Evolutionary conservation across 768 basidiomycete genomes (phyloP).

Genomic region (Trametes coccinea): DNA sequence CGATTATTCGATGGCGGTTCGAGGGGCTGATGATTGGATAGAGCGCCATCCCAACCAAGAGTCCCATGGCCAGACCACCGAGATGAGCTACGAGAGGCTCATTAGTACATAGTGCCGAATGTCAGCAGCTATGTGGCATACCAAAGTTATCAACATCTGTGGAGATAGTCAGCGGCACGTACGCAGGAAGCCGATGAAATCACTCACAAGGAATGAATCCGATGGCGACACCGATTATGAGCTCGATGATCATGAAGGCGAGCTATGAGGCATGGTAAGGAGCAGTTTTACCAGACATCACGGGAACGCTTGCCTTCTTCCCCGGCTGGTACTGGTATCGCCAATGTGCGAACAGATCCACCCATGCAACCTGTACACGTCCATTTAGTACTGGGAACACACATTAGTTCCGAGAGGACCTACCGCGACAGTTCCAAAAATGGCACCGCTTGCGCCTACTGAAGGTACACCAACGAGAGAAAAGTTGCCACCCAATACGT

Average conservation of each 20-base stretch:
- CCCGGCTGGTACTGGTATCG: conserved; percentile 80
- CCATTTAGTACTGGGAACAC: background rate
- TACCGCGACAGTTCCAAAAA: conserved; percentile 85
- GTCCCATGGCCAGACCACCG: conserved; percentile 82
- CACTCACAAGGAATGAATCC: conserved; percentile 79
- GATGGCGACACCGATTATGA: conserved; percentile 82
- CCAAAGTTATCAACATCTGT: conserved; percentile 90
- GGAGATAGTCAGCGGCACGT: conserved; percentile 6
- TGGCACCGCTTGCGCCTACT: conserved; percentile 90
- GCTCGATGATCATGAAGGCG: conserved; percentile 80
- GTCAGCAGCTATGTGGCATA: no score
- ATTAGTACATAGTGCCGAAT: no score
- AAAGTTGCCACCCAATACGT: conserved; percentile 92
- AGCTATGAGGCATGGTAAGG: conserved; percentile 48
- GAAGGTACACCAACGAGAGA: conserved; percentile 85
- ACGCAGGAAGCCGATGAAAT: background rate
- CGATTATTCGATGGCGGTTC: conserved; percentile 66
- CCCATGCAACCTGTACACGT: conserved; percentile 65
- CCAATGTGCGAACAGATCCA: conserved; percentile 94
- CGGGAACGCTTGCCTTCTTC: conserved; percentile 54
- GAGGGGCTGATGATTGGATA: conserved; percentile 89
- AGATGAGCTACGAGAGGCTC: conserved; percentile 60
- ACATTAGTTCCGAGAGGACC: conserved; percentile 19
- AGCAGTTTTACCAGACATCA: background rate
- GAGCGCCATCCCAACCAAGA: conserved; percentile 79